Evolutionary conservation across 768 basidiomycete species (phyloP), one percentile per base, ranked within the genome.

Genomic region (Pisolithus albus): DNA sequence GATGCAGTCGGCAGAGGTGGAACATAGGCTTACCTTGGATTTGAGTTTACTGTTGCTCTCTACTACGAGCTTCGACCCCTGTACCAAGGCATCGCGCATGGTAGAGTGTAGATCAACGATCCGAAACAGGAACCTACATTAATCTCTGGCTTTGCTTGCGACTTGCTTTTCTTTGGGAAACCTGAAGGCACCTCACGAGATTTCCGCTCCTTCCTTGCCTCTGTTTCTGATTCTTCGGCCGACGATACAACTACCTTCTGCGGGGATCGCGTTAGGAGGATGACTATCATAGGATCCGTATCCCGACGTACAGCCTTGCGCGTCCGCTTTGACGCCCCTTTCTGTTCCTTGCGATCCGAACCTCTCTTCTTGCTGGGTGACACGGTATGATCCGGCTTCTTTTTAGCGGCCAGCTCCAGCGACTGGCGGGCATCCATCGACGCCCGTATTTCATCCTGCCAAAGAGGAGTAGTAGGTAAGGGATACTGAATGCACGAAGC

Each of bases 1-100:
- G 15, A 50, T 18, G 2, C 50, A n/a, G 32, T 9, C 16, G 23
- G 10, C 4, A 47, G 3, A n/a, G n/a, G 8, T 8, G 15, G 18
- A 23, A 13, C 24, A 46, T 19, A 30, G 13, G 43, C 56, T 10
- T 24, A 63, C 65, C 51, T 58, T 64, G 48, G 66, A 68, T 47
- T 68, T 67, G 52, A 45, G 59, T 19, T 42, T 47, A 3, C 58
- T 54, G 18, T 56, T 37, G 4, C 34, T 30, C 18, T 56, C 56
- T 1, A 53, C 23, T 51, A 59, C 59, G 48, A 11, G 13, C 39
- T 41, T 38, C 51, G 61, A 52, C 18, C 46, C n/a, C 18, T 54
- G 21, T 18, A 28, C 32, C 52, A 38, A 23, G 42, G 38, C 32
- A 37, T 38, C 37, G 2, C 21, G 19, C 8, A 5, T 21, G 38